Evolutionary conservation across 2,329 filamentous ascomycete species (phyloP).

Genomic region (Cladosporium sp.): DNA sequence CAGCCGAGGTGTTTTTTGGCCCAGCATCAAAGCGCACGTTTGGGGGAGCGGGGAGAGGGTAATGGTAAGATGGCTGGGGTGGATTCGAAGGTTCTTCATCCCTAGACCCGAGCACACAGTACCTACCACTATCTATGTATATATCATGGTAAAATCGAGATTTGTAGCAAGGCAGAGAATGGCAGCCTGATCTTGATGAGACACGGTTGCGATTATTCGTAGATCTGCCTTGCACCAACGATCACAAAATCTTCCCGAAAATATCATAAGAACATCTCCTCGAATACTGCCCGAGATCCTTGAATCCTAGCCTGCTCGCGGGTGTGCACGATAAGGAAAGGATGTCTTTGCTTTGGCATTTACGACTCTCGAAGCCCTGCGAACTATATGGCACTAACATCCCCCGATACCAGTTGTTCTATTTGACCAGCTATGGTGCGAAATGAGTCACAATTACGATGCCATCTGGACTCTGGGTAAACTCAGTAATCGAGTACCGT

Average conservation of each 20-base stretch:
- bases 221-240: background rate
- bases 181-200: background rate
- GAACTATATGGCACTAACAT: background rate
- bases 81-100: background rate
- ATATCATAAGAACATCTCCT: background rate
- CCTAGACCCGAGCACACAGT: background rate
- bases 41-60: background rate
- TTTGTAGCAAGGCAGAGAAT: background rate
- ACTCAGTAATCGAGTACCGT: background rate
- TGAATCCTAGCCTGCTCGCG: background rate
- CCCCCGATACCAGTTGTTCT: background rate
- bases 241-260: background rate
- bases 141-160: background rate
- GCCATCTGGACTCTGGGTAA: background rate
- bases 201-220: background rate
- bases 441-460: background rate
- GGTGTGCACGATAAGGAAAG: background rate
- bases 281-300: background rate
- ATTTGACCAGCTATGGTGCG: background rate
- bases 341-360: background rate
- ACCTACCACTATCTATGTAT: no score
- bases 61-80: background rate
- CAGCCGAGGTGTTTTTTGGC: slow-evolving; percentile 11
- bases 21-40: background rate
- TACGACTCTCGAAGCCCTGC: background rate